Conservation (phyloP, 1,139 yeast species). For the Kodamaea plutei region DNA sequence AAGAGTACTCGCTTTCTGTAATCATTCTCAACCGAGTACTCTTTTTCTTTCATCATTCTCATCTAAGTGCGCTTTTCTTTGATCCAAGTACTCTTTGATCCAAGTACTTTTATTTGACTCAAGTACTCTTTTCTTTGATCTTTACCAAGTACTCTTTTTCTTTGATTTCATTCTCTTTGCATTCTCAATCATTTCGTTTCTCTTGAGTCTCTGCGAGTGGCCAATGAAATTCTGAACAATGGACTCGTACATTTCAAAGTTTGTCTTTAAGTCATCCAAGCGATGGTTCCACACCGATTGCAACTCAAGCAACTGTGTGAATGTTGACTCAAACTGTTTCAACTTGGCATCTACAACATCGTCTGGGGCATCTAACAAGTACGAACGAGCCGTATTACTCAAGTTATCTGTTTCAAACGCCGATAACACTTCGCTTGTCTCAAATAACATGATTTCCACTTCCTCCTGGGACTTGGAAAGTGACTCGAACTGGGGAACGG, state of each 20-base stretch:
- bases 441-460: slow-evolving; percentile 15
- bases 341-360: slow-evolving; percentile 27
- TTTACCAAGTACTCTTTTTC: too few species aligned
- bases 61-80: too few species aligned
- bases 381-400: slow-evolving; percentile 29
- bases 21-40: too few species aligned
- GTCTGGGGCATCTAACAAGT: slow-evolving; percentile 19
- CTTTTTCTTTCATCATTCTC: too few species aligned
- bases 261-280: slow-evolving; percentile 39
- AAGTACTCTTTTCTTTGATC: too few species aligned
- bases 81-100: too few species aligned
- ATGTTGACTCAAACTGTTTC: slow-evolving; percentile 24
- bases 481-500: slow-evolving; percentile 22
- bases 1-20: too few species aligned
- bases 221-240: slow-evolving; percentile 72
- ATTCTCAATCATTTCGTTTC: slow-evolving; percentile 45
- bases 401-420: slow-evolving; percentile 34
- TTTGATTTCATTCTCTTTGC: too few species aligned
- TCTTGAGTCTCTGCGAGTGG: slow-evolving; percentile 55
- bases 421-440: slow-evolving; percentile 27
- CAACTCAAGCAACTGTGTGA: slow-evolving; percentile 28
- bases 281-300: slow-evolving; percentile 49
- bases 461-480: slow-evolving; percentile 21
- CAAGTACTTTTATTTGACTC: too few species aligned
- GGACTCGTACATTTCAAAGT: slow-evolving; percentile 61